Percentiles rank a stretch among this genome's conserved stretches.
phyloP scores from a whole-genome alignment of 208 protist genomes.

The Wallacemonas rigidus region DNA sequence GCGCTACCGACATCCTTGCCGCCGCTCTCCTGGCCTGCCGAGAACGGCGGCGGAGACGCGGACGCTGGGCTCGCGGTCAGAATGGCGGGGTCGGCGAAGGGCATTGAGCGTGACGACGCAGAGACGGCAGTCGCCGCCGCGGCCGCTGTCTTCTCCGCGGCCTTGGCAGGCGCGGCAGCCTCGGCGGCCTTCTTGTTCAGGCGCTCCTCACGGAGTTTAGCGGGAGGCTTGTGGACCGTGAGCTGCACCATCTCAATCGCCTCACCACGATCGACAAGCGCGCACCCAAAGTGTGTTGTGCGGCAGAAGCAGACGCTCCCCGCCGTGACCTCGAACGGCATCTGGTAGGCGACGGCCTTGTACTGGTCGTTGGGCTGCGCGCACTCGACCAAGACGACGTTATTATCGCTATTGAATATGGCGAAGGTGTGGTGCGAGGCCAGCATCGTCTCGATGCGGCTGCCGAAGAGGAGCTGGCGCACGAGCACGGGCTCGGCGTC shows the following conservation, averaged over 20 bases:
- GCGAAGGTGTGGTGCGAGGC: constrained; percentile 65
- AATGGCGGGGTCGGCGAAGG: constrained; percentile 12
- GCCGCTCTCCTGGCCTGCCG: neutral
- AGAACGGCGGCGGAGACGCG: constrained; percentile 5
- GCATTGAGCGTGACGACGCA: constrained; percentile 1
- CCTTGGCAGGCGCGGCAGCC: neutral
- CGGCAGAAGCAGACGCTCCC: constrained; percentile 74
- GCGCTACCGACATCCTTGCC: neutral
- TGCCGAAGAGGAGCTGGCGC: constrained; percentile 59
- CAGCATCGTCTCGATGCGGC: constrained; percentile 55
- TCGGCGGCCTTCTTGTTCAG: constrained; percentile 20
- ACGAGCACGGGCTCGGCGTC: constrained; percentile 68
- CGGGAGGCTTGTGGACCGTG: constrained; percentile 7
- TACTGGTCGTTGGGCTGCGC: constrained; percentile 20
- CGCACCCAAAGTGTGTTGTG: constrained; percentile 35
- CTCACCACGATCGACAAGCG: constrained; percentile 40
- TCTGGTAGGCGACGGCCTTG: constrained; percentile 41
- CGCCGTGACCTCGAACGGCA: constrained; percentile 27
- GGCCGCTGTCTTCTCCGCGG: neutral
- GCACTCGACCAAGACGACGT: constrained; percentile 54
- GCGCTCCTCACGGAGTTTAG: constrained; percentile 5
- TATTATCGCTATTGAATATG: constrained; percentile 65
- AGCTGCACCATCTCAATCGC: constrained; percentile 53
- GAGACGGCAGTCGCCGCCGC: constrained; percentile 12
- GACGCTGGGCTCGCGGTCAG: constrained; percentile 14